phyloP scores from a whole-genome alignment of 2,329 filamentous ascomycete genomes.

The Cryphonectria parasitica region DNA sequence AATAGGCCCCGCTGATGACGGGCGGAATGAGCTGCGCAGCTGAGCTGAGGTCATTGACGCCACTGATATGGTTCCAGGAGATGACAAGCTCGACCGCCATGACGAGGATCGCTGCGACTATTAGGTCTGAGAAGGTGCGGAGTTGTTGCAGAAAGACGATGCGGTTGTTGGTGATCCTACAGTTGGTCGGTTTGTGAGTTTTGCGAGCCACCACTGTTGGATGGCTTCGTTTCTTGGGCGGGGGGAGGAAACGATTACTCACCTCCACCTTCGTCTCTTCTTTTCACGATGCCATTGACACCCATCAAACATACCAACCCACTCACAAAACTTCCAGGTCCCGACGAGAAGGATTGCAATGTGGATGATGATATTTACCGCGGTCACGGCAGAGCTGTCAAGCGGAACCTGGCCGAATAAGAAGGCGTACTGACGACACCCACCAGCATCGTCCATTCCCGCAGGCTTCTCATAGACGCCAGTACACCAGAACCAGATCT shows the following conservation, averaged over 20 bases:
- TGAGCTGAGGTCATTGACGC: slow-evolving; percentile 38
- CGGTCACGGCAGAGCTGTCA: slow-evolving; percentile 26
- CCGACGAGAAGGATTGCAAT: slow-evolving; percentile 30
- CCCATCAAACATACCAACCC: slow-evolving; percentile 18
- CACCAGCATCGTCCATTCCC: background rate
- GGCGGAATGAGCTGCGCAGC: slow-evolving; percentile 32
- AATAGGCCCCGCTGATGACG: slow-evolving; percentile 22
- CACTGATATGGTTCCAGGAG: slow-evolving; percentile 31
- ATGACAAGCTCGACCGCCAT: slow-evolving; percentile 33
- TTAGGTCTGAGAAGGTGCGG: slow-evolving; percentile 31
- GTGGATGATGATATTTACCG: slow-evolving; percentile 28
- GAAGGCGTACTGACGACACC: slow-evolving; percentile 30
- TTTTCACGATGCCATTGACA: slow-evolving; percentile 20
- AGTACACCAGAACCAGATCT: slow-evolving; percentile 34
- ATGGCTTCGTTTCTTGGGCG: background rate
- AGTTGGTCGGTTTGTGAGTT: background rate
- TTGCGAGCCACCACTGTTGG: background rate
- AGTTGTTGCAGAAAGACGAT: slow-evolving; percentile 29
- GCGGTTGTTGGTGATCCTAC: slow-evolving; percentile 24
- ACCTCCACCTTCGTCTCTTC: slow-evolving; percentile 24
- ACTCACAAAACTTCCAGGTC: slow-evolving; percentile 9
- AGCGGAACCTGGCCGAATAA: slow-evolving; percentile 30
- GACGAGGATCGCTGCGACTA: slow-evolving; percentile 30
- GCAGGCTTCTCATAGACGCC: slow-evolving; percentile 28
- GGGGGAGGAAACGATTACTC: background rate